Evolutionary conservation across 106 monocot species (phyloP).

Genomic region (Allium cepa): DNA sequence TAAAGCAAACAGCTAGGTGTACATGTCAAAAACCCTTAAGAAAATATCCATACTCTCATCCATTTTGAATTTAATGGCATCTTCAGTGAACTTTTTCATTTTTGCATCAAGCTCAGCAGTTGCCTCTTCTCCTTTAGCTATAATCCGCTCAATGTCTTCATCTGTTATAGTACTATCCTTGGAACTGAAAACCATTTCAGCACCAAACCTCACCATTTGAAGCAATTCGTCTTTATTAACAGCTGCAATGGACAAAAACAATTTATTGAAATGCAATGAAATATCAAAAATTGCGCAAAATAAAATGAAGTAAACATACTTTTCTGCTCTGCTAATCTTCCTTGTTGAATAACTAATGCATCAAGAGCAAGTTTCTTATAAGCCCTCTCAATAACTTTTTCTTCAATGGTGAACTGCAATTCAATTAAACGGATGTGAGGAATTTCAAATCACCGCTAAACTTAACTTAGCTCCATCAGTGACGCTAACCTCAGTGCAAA

Average conservation of each 20-base stretch:
- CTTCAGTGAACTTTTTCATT: constrained; percentile 99
- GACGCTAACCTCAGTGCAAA: constrained; percentile 66
- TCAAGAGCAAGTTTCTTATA: constrained; percentile 99
- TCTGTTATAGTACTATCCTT: constrained; percentile 96
- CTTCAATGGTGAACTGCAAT: constrained; percentile 94
- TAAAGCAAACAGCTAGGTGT: constrained; percentile 38
- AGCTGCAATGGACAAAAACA: constrained; percentile 31
- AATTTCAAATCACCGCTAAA: not conserved
- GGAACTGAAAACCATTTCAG: constrained; percentile 99
- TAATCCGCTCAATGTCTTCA: constrained; percentile 97
- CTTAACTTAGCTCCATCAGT: constrained; percentile 11
- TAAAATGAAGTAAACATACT: constrained; percentile 25
- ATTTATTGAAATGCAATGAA: no score
- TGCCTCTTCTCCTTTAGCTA: constrained; percentile 98
- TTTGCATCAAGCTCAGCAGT: constrained; percentile 97
- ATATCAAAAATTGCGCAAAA: not conserved
- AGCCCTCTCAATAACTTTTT: constrained; percentile 98
- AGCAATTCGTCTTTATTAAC: constrained; percentile 98
- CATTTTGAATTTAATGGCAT: constrained; percentile 99
- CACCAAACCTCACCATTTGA: constrained; percentile 99
- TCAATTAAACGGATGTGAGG: not conserved
- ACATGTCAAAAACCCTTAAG: not conserved
- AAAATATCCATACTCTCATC: constrained; percentile 74
- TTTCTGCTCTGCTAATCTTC: constrained; percentile 92
- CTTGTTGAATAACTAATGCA: constrained; percentile 99